These are phyloP conservation scores for Vigna hirtella DNA, from an alignment of 306 rosid genomes.

Conservation along the genomic window DNA sequence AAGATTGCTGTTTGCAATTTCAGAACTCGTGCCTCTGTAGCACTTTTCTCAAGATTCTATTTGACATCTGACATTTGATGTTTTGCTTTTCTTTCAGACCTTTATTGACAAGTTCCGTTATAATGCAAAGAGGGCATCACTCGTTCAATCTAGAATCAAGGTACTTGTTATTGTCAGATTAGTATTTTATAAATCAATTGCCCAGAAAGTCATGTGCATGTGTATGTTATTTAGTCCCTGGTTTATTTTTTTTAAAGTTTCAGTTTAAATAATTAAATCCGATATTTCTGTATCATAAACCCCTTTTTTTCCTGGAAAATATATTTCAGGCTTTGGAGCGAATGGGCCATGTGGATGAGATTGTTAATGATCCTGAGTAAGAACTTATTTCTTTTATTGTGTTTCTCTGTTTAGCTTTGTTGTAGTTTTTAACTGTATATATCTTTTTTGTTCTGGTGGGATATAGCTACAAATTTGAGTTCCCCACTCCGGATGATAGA, in stretches of 20 bases:
- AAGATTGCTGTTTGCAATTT: not conserved
- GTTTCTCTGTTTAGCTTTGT: conserved; percentile 28
- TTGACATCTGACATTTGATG: conserved; percentile 50
- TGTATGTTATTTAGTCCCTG: conserved; percentile 22
- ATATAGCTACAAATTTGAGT: conserved; percentile 96
- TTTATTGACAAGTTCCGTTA: conserved; percentile 97
- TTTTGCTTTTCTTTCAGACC: conserved; percentile 61
- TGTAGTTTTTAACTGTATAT: conserved; percentile 34
- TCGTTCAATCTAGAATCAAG: conserved; percentile 99
- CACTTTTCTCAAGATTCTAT: conserved; percentile 41
- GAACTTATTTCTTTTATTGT: conserved; percentile 48
- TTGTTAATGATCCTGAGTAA: conserved; percentile 97
- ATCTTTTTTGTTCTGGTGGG: conserved; percentile 29
- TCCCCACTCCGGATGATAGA: conserved; percentile 99
- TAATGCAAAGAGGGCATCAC: conserved; percentile 99
- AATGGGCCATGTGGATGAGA: conserved; percentile 87
- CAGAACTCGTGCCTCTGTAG: conserved; percentile 29
- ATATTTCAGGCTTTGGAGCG: conserved; percentile 87
- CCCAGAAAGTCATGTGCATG: conserved; percentile 1
- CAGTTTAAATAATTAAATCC: conserved; percentile 24
- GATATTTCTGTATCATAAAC: conserved; percentile 19
- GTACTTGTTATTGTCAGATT: conserved; percentile 52
- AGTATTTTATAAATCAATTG: conserved; percentile 34
- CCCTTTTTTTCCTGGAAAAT: conserved; percentile 26
- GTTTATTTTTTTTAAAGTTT: conserved; percentile 32